Base-by-base conservation (phyloP, 2,329 filamentous ascomycete species). In the Dendrostoma leiphaemia region DNA sequence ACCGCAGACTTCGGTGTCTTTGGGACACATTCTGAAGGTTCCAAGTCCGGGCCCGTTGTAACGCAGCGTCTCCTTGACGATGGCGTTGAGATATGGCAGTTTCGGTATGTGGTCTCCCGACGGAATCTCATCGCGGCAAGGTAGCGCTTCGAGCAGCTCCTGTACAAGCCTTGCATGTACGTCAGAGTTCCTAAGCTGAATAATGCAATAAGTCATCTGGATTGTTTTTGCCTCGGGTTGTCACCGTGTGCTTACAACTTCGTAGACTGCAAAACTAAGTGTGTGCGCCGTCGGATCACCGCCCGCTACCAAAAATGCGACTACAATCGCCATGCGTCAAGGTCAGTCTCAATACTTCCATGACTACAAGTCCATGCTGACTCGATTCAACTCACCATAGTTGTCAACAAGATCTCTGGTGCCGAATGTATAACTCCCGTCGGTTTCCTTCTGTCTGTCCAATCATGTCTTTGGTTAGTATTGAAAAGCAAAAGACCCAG, bases 391-490 rank as follows among this genome's bases (percentile, higher is more conserved):
- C 44, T 32, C 5, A 46, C 44, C 44, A 34, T 46, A 46, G 19
- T 46, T 46, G 17, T 46, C 44, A 46, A 46, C 44, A 46, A 46
- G 44, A n/a, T 46, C 44, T 23, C 19, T 46, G 29, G 44, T 46
- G 19, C 29, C 34, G 29, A 46, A 46, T n/a, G 44, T 46, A 13
- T 46, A 46, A 3, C 12, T 32, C 10, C 44, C 44, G 6, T 17
- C n/a, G 15, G 28, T n/a, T 32, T 46, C 44, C 28, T 46, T 46
- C 19, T 34, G 44, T 21, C 44, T 46, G 29, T 31, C 7, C 4
- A 12, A 19, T 19, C 44, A 34, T n/a, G n/a, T 46, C 19, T 32
- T 8, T 13, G n/a, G 19, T 46, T 12, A 46, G 44, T 6, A 12
- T 46, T 8, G 28, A 32, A 23, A 6, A 13, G 0, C n/a, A 31